A percentile compares a stretch with the other conserved stretches of the same genome.
Evolutionary conservation across 345 rosid genomes (phyloP).

Genomic region (Gynandropsis gynandra): DNA sequence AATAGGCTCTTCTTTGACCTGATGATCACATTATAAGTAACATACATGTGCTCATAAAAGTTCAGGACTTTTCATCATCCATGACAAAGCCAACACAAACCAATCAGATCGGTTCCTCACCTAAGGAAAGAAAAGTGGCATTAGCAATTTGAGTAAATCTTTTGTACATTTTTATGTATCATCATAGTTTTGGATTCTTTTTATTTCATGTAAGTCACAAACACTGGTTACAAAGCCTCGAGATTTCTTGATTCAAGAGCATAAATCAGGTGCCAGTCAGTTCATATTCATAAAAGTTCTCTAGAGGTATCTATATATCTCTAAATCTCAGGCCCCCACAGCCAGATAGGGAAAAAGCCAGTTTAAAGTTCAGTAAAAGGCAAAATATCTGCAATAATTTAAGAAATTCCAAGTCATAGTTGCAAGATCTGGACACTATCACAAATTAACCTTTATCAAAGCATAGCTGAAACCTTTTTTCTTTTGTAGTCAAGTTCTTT

Average conservation of each 20-base stretch:
- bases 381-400: not conserved
- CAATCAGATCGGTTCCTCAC: not conserved
- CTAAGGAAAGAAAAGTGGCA: slow-evolving; percentile 4
- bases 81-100: not conserved
- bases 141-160: not conserved
- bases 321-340: not conserved
- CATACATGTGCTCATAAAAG: slow-evolving; percentile 12
- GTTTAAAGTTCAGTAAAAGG: not conserved
- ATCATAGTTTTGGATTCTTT: too few relatives aligned
- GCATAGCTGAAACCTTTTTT: slow-evolving; percentile 5
- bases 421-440: slow-evolving; percentile 3
- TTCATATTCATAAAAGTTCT: too few relatives aligned
- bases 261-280: too few relatives aligned
- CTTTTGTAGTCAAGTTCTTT: not conserved
- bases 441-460: not conserved
- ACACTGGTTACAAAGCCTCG: too few relatives aligned
- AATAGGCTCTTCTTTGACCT: slow-evolving; percentile 29
- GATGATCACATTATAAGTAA: slow-evolving; percentile 37
- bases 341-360: not conserved
- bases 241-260: too few relatives aligned
- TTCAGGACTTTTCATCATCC: not conserved
- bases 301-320: not conserved
- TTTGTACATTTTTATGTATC: too few relatives aligned
- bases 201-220: too few relatives aligned
- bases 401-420: not conserved